Percentiles rank a stretch among this genome's conserved stretches.
These are phyloP conservation scores for Aspergillus amoenus DNA, from an alignment of 2,329 filamentous ascomycete genomes.

Conservation along the genomic window DNA sequence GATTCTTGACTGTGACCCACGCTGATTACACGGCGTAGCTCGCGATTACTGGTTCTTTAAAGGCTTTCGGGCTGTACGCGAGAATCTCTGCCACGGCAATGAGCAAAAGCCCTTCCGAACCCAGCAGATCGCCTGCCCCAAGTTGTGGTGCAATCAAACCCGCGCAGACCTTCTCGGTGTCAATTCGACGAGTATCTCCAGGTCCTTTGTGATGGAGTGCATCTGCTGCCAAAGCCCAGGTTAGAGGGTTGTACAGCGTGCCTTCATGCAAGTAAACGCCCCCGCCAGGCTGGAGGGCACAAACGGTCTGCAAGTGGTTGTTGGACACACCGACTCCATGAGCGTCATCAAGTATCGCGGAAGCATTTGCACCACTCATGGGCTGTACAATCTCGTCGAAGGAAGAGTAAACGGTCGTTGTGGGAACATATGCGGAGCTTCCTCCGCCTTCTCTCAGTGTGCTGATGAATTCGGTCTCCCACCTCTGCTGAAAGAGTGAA, in stretches of 20 bases:
- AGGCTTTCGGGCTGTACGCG: slow-evolving; percentile 23
- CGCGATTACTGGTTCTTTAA: slow-evolving; percentile 43
- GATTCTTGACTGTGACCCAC: not conserved
- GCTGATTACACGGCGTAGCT: slow-evolving; percentile 34
- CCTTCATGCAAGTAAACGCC: slow-evolving; percentile 53
- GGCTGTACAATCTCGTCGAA: slow-evolving; percentile 56
- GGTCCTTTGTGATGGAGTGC: slow-evolving; percentile 51
- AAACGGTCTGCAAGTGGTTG: slow-evolving; percentile 49
- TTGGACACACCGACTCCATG: slow-evolving; percentile 51
- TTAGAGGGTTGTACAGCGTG: slow-evolving; percentile 50
- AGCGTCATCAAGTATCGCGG: slow-evolving; percentile 42
- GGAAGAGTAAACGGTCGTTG: slow-evolving; percentile 45
- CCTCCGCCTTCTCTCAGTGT: slow-evolving; percentile 47
- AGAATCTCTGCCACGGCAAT: not conserved
- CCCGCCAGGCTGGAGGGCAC: slow-evolving; percentile 39
- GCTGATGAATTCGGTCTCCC: slow-evolving; percentile 16
- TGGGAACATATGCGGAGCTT: slow-evolving; percentile 51
- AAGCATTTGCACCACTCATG: slow-evolving; percentile 39
- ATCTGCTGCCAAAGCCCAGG: slow-evolving; percentile 45
- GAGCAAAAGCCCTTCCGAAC: slow-evolving; percentile 40
- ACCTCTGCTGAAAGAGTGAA: slow-evolving; percentile 45
- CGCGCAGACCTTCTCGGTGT: slow-evolving; percentile 43
- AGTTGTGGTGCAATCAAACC: slow-evolving; percentile 22
- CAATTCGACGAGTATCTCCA: slow-evolving; percentile 40
- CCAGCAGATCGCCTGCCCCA: slow-evolving; percentile 46